Percentiles rank a stretch among this genome's conserved stretches.
Evolutionary conservation across 805 yeast species (phyloP).

Genomic region (Komagataella pseudopastoris): DNA sequence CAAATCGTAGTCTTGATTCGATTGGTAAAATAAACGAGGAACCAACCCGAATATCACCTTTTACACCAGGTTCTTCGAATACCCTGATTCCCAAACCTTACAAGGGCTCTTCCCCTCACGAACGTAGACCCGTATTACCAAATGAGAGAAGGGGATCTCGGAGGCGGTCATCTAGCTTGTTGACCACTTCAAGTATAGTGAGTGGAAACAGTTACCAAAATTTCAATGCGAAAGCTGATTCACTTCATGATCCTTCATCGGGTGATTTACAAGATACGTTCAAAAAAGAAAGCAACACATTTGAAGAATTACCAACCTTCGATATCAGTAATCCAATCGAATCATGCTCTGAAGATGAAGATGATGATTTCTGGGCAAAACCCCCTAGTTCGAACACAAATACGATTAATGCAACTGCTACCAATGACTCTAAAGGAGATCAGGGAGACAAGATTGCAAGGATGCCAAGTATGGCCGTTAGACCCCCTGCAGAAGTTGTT

Average conservation of each 20-base stretch:
- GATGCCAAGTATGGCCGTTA: slow-evolving; percentile 35
- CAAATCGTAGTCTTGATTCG: neutral
- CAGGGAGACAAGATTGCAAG: neutral
- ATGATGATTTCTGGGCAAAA: neutral
- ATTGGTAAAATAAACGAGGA: slow-evolving; percentile 3
- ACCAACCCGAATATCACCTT: slow-evolving; percentile 17
- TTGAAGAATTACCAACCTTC: neutral
- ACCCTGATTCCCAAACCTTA: slow-evolving; percentile 29
- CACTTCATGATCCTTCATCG: neutral
- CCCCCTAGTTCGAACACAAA: neutral
- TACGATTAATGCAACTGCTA: slow-evolving; percentile 1
- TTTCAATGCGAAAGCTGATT: neutral
- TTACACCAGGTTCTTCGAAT: slow-evolving; percentile 28
- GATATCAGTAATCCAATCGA: neutral
- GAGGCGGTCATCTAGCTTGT: neutral
- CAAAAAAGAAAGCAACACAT: neutral
- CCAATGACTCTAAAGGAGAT: neutral
- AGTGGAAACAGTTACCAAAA: neutral
- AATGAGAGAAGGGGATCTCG: neutral
- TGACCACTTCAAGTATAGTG: neutral
- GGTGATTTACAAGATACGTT: neutral
- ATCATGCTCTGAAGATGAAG: neutral
- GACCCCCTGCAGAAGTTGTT: slow-evolving; percentile 93
- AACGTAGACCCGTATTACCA: neutral
- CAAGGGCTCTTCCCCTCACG: slow-evolving; percentile 13